Evolutionary conservation across 1,139 yeast genomes (phyloP).

Genomic region (Eremothecium gossypii): DNA sequence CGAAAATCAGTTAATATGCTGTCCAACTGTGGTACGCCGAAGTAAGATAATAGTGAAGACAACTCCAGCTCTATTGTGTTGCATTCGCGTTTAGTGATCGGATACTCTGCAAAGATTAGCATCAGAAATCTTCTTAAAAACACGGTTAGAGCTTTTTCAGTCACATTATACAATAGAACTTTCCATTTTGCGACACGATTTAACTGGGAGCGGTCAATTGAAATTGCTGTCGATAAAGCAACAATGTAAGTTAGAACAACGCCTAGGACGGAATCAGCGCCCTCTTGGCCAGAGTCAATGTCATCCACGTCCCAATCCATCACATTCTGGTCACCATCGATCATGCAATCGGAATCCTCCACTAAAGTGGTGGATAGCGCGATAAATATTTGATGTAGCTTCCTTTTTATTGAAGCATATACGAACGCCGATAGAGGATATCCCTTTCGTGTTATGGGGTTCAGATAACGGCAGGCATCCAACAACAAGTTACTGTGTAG

Average conservation of each 20-base stretch:
- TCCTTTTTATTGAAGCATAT: slow-evolving; percentile 10
- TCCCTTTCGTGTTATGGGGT: not conserved
- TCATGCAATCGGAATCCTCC: slow-evolving; percentile 2
- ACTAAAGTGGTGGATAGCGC: slow-evolving; percentile 1
- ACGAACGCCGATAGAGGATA: not conserved
- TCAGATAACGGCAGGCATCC: not conserved
- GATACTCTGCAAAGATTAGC: slow-evolving; percentile 11
- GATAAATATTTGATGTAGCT: slow-evolving; percentile 15
- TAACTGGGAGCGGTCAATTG: not conserved
- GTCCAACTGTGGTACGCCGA: not conserved
- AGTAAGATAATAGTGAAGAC: not conserved
- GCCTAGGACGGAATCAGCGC: not conserved
- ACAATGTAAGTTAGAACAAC: not conserved
- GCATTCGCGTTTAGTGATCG: slow-evolving; percentile 6
- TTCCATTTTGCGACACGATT: not conserved
- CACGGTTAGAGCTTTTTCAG: slow-evolving; percentile 12
- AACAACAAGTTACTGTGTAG: slow-evolving; percentile 10
- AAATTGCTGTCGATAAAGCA: slow-evolving; percentile 1
- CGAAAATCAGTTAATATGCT: not conserved
- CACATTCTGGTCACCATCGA: not conserved
- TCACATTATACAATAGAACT: slow-evolving; percentile 8
- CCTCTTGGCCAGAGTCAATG: not conserved
- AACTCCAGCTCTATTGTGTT: not conserved
- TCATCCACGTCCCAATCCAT: slow-evolving; percentile 3
- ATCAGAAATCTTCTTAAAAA: slow-evolving; percentile 15